Conservation (phyloP, 768 basidiomycete species). For the Leucogyrophana mollusca region DNA sequence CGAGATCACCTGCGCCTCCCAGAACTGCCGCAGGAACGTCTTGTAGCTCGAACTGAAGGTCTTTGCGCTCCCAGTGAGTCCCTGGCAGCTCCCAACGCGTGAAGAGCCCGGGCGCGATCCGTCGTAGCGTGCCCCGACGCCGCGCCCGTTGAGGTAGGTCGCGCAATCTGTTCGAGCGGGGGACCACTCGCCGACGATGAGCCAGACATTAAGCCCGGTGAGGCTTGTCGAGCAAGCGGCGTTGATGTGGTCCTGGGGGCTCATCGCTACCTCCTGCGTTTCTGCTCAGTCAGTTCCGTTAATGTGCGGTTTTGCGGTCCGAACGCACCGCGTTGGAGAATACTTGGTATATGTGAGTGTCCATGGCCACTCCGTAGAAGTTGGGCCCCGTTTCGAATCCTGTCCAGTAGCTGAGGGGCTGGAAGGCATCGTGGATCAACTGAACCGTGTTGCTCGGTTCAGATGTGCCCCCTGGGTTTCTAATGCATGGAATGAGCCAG, state of each 20-base stretch:
- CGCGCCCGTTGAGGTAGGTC: conserved; percentile 71
- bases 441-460: conserved; percentile 56
- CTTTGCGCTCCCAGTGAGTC: conserved; percentile 71
- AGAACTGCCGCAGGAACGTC: conserved; percentile 75
- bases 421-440: conserved; percentile 79
- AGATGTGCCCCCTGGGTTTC: conserved; percentile 42
- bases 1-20: conserved; percentile 80
- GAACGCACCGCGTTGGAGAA: conserved; percentile 55
- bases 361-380: conserved; percentile 69
- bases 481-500: conserved; percentile 15
- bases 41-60: conserved; percentile 78
- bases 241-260: conserved; percentile 54
- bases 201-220: conserved; percentile 64
- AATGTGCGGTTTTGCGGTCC: background rate
- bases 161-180: conserved; percentile 72
- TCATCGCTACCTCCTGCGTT: conserved; percentile 44
- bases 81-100: conserved; percentile 69
- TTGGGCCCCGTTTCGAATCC: conserved; percentile 53
- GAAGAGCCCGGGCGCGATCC: conserved; percentile 65
- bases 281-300: background rate
- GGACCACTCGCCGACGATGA: conserved; percentile 87
- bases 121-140: conserved; percentile 62
- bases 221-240: conserved; percentile 56
- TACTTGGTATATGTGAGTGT: conserved; percentile 79
- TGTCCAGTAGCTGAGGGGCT: conserved; percentile 66